Base-by-base conservation (phyloP, 208 protist species). In the Strigomonas galati region DNA sequence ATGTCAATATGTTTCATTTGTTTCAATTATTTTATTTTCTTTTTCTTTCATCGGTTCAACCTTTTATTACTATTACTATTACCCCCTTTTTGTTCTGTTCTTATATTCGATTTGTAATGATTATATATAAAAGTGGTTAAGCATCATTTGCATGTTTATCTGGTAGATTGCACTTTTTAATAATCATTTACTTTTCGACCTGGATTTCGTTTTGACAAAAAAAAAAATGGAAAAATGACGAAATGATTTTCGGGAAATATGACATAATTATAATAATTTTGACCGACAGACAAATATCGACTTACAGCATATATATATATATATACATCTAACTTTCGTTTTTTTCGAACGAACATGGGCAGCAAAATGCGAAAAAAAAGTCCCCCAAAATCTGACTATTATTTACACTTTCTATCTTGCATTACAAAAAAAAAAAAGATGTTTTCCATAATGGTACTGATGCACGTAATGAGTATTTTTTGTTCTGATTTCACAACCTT, bases 51-150 rank as follows among this genome's bases (percentile, higher is more conserved):
- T 44, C 54, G 44, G 21, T 54, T 63, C 61, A 27, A 51, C 9
- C 72, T 37, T 67, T 52, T 53, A 31, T 66, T 66, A n/a, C 66
- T 60, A 66, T 65, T 19, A 26, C n/a, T 64, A 24, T 65, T 62
- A 55, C 48, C 30, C 26, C 69, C 43, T 60, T 54, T 56, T 7
- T 57, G 61, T 76, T 76, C n/a, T 69, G 30, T 43, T 67, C 46
- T 35, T 65, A 56, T 57, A 4, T 30, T 58, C 28, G 12, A 46
- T 67, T 57, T 26, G 9, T 37, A 49, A 10, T 57, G 53, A 56
- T 55, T 56, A 71, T 66, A 65, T 56, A 65, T 71, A 12, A 27
- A 65, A 35, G 6, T 68, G 17, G 43, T 48, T 48, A 10, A 48
- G 10, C 17, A 48, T 48, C 43, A 48, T 48, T 17, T 48, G 14